Base-by-base conservation (phyloP, 352 stramenopile species). In the Globisporangium iwayamae region DNA sequence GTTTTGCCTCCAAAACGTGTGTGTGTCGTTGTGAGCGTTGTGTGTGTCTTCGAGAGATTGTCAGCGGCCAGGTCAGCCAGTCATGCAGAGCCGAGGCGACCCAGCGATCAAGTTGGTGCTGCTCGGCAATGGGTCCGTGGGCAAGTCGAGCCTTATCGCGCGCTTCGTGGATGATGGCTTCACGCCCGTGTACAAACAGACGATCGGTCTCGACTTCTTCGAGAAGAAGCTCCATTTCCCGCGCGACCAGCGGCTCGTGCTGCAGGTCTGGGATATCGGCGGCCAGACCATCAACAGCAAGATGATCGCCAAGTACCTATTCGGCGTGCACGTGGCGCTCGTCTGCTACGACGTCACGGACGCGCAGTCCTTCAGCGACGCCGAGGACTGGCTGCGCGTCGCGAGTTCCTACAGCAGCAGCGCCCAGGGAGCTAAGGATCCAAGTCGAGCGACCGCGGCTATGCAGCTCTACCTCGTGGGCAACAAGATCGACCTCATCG, bases 201-300 rank as follows among this genome's bases (percentile, higher is more conserved):
- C 87, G 0, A 82, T 96, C 55, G 84, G 87, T 8, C 69, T 94
- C 18, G 88, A 95, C 70, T 95, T 95, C 60, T 97, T 85, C 63
- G 85, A 96, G 72, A 95, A 95, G 68, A 89, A 85, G 62, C 75
- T 96, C 14, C 65, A 81, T 38, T 78, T 95, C 14, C 75, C 83
- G n/a, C 78, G 83, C 8, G 83, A 92, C 64, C 74, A 93, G 65
- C 72, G 77, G 0, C 77, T 91, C 30, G 78, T 93, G 48, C 72
- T 96, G 22, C 84, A 96, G 62, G 79, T 97, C 8, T 96, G 87
- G 86, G 90, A 96, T 74, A 96, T 96, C 54, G 89, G 87, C 18
- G 87, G 88, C 9, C 89, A 97, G 66, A 94, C 75, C n/a, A 91
- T 93, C 63, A 83, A 79, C 68, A 95, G 87, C 70, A 91, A 89